These are phyloP conservation scores for Fomitopsis betulina DNA, from an alignment of 1,284 basidiomycete species.

Conservation along the genomic window DNA sequence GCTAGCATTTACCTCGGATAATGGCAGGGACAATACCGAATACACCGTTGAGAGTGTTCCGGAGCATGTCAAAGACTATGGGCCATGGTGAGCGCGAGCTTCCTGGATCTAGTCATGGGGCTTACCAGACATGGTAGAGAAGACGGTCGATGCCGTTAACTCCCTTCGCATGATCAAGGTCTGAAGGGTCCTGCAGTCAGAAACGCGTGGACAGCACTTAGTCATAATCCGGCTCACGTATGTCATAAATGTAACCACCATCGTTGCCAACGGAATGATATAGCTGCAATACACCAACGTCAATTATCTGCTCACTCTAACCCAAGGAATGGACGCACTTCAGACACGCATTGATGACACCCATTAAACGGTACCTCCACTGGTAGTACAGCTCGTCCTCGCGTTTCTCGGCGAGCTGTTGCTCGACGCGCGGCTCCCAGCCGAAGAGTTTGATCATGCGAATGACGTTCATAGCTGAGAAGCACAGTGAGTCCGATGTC, in stretches of 20 bases:
- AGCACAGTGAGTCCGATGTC: neutral
- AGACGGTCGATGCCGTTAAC: constrained; percentile 35
- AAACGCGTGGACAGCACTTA: neutral
- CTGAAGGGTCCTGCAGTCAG: constrained; percentile 20
- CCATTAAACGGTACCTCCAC: constrained; percentile 35
- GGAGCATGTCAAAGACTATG: constrained; percentile 30
- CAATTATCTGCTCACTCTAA: neutral
- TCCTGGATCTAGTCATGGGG: neutral
- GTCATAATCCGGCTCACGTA: constrained; percentile 32
- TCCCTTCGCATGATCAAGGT: constrained; percentile 31
- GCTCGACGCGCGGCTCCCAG: constrained; percentile 45
- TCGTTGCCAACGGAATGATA: constrained; percentile 61
- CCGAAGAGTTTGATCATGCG: constrained; percentile 45
- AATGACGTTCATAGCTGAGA: constrained; percentile 6
- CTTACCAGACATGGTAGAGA: constrained; percentile 37
- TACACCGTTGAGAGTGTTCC: constrained; percentile 28
- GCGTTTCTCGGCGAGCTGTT: constrained; percentile 41
- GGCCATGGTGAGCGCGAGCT: neutral
- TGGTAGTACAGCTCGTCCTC: constrained; percentile 51
- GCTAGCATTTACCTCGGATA: constrained; percentile 26
- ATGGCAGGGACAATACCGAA: constrained; percentile 30
- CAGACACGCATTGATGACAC: constrained; percentile 28
- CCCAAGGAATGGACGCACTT: constrained; percentile 28
- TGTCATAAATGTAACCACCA: constrained; percentile 66
- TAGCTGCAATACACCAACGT: constrained; percentile 32